A percentile compares a stretch with the other conserved stretches of the same genome.
Evolutionary conservation across 305 asterid species (phyloP).

Genomic region (Fraxinus nigra): DNA sequence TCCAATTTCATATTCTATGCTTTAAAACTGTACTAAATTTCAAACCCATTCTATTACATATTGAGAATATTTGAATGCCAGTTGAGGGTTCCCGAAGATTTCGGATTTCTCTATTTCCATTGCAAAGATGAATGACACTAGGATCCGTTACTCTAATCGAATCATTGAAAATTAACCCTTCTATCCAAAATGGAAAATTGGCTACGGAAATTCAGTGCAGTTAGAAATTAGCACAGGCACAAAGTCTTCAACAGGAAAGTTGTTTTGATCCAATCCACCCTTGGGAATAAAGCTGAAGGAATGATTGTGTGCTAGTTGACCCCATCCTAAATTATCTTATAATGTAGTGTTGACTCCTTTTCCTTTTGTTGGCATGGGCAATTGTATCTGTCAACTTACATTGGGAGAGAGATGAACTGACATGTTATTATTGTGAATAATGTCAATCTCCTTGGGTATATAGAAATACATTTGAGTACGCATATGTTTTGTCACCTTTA

Average conservation of each 20-base stretch:
- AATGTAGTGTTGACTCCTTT: not conserved
- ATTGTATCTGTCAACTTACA: not conserved
- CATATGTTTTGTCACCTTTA: not conserved
- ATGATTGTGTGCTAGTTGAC: not conserved
- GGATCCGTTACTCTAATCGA: too few relatives aligned
- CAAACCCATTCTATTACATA: not conserved
- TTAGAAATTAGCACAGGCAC: not conserved
- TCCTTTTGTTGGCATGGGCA: not conserved
- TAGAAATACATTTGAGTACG: not conserved
- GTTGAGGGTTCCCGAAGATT: not conserved
- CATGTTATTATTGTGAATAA: not conserved
- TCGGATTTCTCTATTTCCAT: not conserved
- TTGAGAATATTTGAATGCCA: not conserved
- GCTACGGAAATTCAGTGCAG: not conserved
- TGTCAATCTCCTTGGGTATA: not conserved
- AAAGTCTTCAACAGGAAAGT: constrained; percentile 7
- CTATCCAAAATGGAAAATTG: not conserved
- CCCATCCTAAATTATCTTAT: not conserved
- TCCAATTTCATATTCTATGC: not conserved
- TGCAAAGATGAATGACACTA: not conserved
- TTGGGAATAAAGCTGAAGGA: not conserved
- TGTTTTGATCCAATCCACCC: not conserved
- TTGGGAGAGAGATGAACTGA: not conserved
- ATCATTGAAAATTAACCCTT: not conserved
- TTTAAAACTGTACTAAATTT: not conserved